These are phyloP conservation scores for Penicillium diatomitis DNA, from an alignment of 495 filamentous ascomycete species.

Conservation along the genomic window DNA sequence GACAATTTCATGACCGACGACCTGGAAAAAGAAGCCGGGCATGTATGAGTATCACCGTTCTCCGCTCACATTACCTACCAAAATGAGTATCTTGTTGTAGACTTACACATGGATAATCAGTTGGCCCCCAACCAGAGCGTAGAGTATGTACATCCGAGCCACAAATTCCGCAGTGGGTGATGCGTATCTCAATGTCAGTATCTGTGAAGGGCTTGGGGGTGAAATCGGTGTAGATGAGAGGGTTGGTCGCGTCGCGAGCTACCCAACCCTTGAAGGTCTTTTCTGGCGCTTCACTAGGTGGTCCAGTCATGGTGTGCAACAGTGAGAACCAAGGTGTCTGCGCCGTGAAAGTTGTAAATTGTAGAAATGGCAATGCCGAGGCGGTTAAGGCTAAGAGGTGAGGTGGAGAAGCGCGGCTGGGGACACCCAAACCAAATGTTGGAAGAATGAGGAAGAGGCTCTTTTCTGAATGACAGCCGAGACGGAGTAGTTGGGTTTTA, in stretches of 20 bases:
- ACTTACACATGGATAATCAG: conserved; percentile 53
- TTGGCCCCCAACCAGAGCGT: conserved; percentile 61
- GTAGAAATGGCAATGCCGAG: neutral
- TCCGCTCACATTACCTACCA: no score
- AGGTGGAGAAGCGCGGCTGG: no score
- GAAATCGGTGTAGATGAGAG: conserved; percentile 63
- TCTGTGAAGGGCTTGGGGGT: conserved; percentile 71
- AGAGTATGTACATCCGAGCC: conserved; percentile 71
- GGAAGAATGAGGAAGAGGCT: no score
- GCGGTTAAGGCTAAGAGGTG: no score
- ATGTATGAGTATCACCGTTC: no score
- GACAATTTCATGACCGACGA: conserved; percentile 80
- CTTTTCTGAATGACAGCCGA: no score
- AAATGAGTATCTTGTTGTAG: no score
- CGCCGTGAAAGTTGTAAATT: neutral
- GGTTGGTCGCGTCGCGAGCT: conserved; percentile 56
- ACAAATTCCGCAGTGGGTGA: conserved; percentile 81
- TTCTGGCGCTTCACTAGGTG: conserved; percentile 1
- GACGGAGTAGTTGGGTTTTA: neutral
- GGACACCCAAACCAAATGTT: no score
- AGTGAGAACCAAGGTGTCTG: neutral
- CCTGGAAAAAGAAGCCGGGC: no score
- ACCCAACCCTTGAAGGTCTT: conserved; percentile 75
- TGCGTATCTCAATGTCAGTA: conserved; percentile 52
- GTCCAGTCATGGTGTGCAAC: conserved; percentile 6